Conservation (phyloP, 768 basidiomycete genomes). For the Pisolithus marmoratus region DNA sequence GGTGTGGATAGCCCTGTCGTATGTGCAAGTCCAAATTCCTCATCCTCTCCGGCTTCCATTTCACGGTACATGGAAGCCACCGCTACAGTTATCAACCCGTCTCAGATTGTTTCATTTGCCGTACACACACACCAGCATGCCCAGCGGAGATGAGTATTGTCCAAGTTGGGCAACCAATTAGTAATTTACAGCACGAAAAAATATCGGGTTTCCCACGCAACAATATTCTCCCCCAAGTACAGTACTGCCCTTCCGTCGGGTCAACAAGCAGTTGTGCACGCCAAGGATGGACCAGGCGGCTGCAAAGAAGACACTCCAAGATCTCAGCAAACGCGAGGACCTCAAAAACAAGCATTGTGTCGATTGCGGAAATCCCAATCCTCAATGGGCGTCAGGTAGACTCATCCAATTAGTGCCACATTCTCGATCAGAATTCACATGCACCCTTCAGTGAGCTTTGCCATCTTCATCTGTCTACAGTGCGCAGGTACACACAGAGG, state of each 20-base stretch:
- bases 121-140: not conserved
- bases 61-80: not conserved
- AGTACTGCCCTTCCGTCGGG: slow-evolving; percentile 4
- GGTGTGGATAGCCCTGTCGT: no score
- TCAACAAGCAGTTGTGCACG: no score
- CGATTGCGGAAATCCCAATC: slow-evolving; percentile 86
- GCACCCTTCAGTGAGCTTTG: slow-evolving; percentile 48
- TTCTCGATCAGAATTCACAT: not conserved
- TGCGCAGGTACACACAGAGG: slow-evolving; percentile 81
- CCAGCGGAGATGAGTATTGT: no score
- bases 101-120: not conserved
- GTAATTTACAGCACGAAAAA: no score
- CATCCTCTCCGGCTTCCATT: not conserved
- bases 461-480: slow-evolving; percentile 88
- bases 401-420: not conserved
- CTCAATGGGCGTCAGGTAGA: slow-evolving; percentile 89
- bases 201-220: not conserved
- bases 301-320: slow-evolving; percentile 66
- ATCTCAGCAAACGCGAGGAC: slow-evolving; percentile 67
- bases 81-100: not conserved
- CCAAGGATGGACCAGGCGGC: slow-evolving; percentile 47
- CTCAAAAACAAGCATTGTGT: slow-evolving; percentile 72
- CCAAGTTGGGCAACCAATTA: no score
- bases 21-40: no score
- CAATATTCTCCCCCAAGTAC: not conserved